phyloP scores from a whole-genome alignment of 768 basidiomycete genomes.

The Leccinum barrowsii region DNA sequence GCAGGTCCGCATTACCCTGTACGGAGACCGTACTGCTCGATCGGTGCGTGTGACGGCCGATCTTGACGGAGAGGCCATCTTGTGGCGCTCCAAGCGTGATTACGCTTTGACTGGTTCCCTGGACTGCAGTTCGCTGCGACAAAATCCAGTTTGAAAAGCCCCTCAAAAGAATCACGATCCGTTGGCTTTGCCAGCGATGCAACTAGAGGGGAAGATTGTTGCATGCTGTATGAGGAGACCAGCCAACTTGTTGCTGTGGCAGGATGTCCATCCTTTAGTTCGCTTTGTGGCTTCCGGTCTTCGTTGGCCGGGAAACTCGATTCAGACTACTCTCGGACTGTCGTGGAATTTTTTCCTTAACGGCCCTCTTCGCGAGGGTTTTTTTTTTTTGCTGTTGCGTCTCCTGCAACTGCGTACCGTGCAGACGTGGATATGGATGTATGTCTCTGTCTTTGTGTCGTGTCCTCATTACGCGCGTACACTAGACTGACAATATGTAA shows the following conservation, averaged over 20 bases:
- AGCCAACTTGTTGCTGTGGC: not conserved
- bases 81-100: not conserved
- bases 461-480: not conserved
- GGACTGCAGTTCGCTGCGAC: not conserved
- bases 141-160: not conserved
- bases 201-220: not conserved
- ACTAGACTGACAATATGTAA: not conserved
- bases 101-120: not conserved
- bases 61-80: too few relatives aligned
- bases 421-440: too few relatives aligned
- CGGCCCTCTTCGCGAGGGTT: slow-evolving; percentile 17
- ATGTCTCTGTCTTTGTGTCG: not conserved
- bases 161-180: not conserved
- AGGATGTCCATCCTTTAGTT: slow-evolving; percentile 23
- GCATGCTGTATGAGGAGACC: slow-evolving; percentile 15
- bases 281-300: slow-evolving; percentile 25
- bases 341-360: not conserved
- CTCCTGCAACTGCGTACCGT: not conserved
- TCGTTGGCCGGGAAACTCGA: slow-evolving; percentile 26
- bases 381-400: not conserved
- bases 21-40: not conserved
- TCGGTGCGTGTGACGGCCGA: too few relatives aligned
- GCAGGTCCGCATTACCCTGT: not conserved
- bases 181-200: not conserved
- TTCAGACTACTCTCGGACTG: slow-evolving; percentile 35